These are phyloP conservation scores for Neurospora sp. DNA, from an alignment of 2,329 filamentous ascomycete genomes.

Conservation along the genomic window DNA sequence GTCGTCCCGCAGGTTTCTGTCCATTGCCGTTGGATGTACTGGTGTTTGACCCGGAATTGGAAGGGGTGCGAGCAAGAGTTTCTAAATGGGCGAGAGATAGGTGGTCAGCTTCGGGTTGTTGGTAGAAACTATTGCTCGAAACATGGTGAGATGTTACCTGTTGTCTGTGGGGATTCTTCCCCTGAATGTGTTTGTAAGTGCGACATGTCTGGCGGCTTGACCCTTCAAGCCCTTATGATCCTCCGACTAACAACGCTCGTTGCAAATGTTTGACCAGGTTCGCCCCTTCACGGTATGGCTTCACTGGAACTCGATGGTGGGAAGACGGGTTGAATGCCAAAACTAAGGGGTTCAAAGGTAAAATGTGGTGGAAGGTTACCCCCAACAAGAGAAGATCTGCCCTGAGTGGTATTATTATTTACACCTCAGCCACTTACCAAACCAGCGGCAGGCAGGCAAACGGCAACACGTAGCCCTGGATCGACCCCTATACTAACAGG, in stretches of 20 bases:
- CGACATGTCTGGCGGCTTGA: not conserved
- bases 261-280: not conserved
- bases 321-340: not conserved
- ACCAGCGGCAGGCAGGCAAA: not conserved
- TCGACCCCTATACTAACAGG: not conserved
- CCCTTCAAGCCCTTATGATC: not conserved
- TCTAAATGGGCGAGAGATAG: not conserved
- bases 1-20: constrained; percentile 14
- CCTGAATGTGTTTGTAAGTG: not conserved
- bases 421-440: not conserved
- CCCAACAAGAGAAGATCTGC: not conserved
- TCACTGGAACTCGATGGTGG: not conserved
- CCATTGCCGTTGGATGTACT: not conserved
- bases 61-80: not conserved
- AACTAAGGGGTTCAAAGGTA: not conserved
- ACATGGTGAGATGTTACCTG: not conserved
- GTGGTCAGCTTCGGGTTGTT: not conserved
- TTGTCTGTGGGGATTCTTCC: not conserved
- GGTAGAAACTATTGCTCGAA: not conserved
- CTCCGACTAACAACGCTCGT: not conserved
- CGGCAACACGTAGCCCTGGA: not conserved
- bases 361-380: not conserved
- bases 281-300: not conserved
- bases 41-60: not conserved
- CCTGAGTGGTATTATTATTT: not conserved